A percentile compares a stretch with the other conserved stretches of the same genome.
These are phyloP conservation scores for Trebouxia sp. DNA, from an alignment of 139 green algal species.

Conservation along the genomic window DNA sequence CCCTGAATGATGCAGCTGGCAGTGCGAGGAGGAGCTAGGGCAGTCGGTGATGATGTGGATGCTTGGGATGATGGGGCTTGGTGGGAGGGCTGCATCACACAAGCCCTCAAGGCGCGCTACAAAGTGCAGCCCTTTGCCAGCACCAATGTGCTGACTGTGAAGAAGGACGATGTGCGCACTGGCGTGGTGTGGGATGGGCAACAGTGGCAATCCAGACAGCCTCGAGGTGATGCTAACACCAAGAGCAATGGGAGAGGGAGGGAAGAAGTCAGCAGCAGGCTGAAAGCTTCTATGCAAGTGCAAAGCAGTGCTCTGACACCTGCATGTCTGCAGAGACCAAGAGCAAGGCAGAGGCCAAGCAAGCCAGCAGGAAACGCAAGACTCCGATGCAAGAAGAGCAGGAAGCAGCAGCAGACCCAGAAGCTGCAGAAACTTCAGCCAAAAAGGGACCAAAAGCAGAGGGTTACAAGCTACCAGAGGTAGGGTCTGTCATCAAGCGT, in stretches of 20 bases:
- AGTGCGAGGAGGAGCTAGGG: neutral
- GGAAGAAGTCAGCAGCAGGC: neutral
- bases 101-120: neutral
- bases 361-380: too few relatives aligned
- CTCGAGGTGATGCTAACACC: neutral
- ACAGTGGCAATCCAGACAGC: neutral
- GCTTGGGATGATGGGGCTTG: conserved; percentile 41
- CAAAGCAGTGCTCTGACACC: neutral
- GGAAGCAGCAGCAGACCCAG: neutral
- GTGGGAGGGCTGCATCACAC: conserved; percentile 40
- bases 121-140: conserved; percentile 24
- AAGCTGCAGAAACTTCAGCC: neutral
- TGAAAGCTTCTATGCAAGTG: too few relatives aligned
- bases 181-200: neutral
- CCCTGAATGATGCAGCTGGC: conserved; percentile 10
- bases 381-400: too few relatives aligned
- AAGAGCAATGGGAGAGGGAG: neutral
- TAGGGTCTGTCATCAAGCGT: too few relatives aligned
- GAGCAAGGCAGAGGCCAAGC: neutral
- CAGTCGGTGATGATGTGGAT: conserved; percentile 40
- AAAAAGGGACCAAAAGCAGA: neutral
- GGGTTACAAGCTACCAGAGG: too few relatives aligned
- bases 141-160: neutral
- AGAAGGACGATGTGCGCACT: neutral
- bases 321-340: neutral